Conservation (phyloP, 495 filamentous ascomycete species). For the Hyaloscypha hepaticicola region DNA sequence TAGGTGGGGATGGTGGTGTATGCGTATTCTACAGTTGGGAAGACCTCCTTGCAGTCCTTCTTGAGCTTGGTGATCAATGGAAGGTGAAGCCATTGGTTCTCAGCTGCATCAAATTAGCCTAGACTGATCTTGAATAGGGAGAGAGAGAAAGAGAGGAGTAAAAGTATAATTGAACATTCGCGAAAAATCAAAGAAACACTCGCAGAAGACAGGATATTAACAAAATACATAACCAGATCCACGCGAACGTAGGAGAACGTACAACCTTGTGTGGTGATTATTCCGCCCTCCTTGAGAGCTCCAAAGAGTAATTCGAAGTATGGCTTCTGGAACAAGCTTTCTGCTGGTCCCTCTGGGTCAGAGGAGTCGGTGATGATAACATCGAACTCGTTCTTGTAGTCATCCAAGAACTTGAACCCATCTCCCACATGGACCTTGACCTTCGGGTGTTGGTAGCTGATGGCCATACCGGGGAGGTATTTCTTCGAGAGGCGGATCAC, state of each 20-base stretch:
- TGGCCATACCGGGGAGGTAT: constrained; percentile 93
- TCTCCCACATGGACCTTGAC: constrained; percentile 89
- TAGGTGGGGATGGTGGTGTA: constrained; percentile 99
- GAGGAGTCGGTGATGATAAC: constrained; percentile 99
- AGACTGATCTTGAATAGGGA: neutral
- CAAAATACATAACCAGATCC: constrained; percentile 23
- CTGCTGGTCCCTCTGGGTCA: constrained; percentile 94
- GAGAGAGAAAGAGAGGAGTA: neutral
- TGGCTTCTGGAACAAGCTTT: constrained; percentile 95
- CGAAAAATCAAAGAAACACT: neutral
- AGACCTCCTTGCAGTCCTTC: constrained; percentile 95
- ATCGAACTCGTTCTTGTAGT: constrained; percentile 93
- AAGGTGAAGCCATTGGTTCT: constrained; percentile 99
- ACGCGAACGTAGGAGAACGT: constrained; percentile 67
- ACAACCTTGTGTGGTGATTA: constrained; percentile 99
- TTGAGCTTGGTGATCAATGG: constrained; percentile 85
- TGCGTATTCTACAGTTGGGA: constrained; percentile 95
- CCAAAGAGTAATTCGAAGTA: constrained; percentile 92
- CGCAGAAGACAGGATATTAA: constrained; percentile 6
- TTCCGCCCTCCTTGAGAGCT: constrained; percentile 90
- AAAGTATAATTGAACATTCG: constrained; percentile 14
- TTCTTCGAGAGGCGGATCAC: constrained; percentile 98
- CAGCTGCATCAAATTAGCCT: constrained; percentile 59
- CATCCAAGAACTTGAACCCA: constrained; percentile 94
- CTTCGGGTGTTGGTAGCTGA: constrained; percentile 90